Conservation (phyloP, 2,329 filamentous ascomycete genomes). For the Clonostachys rosea region DNA sequence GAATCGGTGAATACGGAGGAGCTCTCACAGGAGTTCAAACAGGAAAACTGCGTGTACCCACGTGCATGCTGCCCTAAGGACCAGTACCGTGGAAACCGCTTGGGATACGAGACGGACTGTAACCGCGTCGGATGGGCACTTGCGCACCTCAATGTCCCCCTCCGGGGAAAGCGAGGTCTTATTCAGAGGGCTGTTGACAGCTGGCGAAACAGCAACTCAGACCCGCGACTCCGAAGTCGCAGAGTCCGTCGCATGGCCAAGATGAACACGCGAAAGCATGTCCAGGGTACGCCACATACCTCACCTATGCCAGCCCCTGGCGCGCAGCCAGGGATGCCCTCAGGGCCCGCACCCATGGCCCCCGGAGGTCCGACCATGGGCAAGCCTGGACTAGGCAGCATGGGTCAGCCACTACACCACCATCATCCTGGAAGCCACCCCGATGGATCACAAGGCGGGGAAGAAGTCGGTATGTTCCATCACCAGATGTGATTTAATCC, state of each 20-base stretch:
- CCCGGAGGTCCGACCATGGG: slow-evolving; percentile 53
- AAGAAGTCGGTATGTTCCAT: slow-evolving; percentile 98
- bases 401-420: slow-evolving; percentile 69
- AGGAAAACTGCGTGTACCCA: slow-evolving; percentile 97
- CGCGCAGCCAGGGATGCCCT: slow-evolving; percentile 61
- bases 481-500: slow-evolving; percentile 73
- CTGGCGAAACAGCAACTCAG: slow-evolving; percentile 98
- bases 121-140: slow-evolving; percentile 99
- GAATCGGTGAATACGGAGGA: slow-evolving; percentile 92
- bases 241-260: slow-evolving; percentile 94
- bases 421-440: slow-evolving; percentile 36
- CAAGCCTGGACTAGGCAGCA: slow-evolving; percentile 61
- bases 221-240: slow-evolving; percentile 83
- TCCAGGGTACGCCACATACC: slow-evolving; percentile 53
- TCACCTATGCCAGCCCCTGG: slow-evolving; percentile 65
- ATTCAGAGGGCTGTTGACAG: slow-evolving; percentile 97
- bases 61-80: slow-evolving; percentile 93
- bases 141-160: slow-evolving; percentile 84
- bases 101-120: slow-evolving; percentile 97
- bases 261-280: slow-evolving; percentile 80
- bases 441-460: slow-evolving; percentile 58
- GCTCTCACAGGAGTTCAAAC: slow-evolving; percentile 85
- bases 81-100: slow-evolving; percentile 89
- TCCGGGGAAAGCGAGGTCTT: slow-evolving; percentile 88
- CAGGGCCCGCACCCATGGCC: slow-evolving; percentile 57